Evolutionary conservation across 257 asterid genomes (phyloP).

Genomic region (Oldenlandia corymbosa): DNA sequence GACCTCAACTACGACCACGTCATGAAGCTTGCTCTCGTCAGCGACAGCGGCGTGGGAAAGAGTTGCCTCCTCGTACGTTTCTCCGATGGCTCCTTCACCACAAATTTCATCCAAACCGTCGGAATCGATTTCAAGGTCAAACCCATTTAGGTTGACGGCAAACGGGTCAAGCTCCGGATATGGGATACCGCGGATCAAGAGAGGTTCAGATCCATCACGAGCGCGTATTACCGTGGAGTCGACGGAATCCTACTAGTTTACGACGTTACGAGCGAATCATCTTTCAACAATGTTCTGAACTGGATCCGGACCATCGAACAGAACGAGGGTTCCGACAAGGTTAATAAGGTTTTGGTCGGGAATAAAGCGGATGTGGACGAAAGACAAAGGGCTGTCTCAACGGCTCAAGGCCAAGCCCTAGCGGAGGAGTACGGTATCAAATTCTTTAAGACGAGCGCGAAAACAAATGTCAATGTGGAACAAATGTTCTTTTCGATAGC

Average conservation of each 20-base stretch:
- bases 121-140: constrained; percentile 37
- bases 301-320: constrained; percentile 52
- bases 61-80: constrained; percentile 97
- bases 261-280: constrained; percentile 49
- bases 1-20: constrained; percentile 49
- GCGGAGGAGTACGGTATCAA: constrained; percentile 95
- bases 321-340: constrained; percentile 50
- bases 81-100: constrained; percentile 98
- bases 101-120: constrained; percentile 79
- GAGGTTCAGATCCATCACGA: constrained; percentile 20
- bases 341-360: constrained; percentile 44
- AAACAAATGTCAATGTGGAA: constrained; percentile 91
- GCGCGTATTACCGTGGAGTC: constrained; percentile 50
- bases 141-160: constrained; percentile 35
- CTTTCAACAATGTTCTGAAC: constrained; percentile 45
- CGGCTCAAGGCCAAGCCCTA: constrained; percentile 89
- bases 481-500: constrained; percentile 94
- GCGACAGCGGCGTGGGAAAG: constrained; percentile 72
- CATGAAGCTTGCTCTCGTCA: constrained; percentile 44
- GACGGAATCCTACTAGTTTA: constrained; percentile 49
- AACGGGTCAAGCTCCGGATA: constrained; percentile 31
- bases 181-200: constrained; percentile 30
- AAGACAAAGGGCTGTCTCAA: constrained; percentile 73
- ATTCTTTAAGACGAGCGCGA: constrained; percentile 91
- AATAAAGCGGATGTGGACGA: constrained; percentile 54